Base-by-base conservation (phyloP, 345 rosid genomes). In the Salix exigua region DNA sequence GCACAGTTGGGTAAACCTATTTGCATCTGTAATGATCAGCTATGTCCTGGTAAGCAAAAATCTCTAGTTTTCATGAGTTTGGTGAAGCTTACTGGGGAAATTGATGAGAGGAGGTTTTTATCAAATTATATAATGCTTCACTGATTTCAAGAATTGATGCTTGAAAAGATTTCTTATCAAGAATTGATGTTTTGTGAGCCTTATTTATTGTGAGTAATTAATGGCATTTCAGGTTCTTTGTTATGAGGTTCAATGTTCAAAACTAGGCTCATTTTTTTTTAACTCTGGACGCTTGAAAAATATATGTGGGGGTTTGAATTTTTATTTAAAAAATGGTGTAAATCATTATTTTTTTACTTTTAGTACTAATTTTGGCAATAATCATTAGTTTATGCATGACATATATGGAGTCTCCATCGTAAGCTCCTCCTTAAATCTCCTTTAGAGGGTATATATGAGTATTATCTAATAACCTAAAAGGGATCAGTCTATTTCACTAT, bases 1-100 rank as follows among this genome's bases (percentile, higher is more conserved):
- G 23, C 73, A 48, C 69, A 58, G 58, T 75, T 60, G n/a, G 82
- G 78, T 13, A 30, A 37, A 21, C 70, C 79, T 3, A 48, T 84
- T 14, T 83, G 91, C 62, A 75, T 83, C 30, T 83, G 86, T 62
- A 73, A 72, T 17, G 80, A 78, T 77, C 75, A 37, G 23, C 35
- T 78, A 40, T 88, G 90, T 66, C 70, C 70, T 68, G 81, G 83
- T 73, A 42, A 69, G 68, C 26, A 7, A 21, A 8, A 38, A 38
- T 66, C 38, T 18, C 1, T 8, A 63, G 31, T 14, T 14, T 26
- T 2, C 16, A 16, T 30, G 18, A 64, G 35, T 26, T 19, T 55
- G 25, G 62, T 21, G 62, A 55, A 55, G 3, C 68, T 55, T 53
- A 0, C 21, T 53, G 26, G 9, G 61, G 26, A 19, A 21, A 8